Percentiles rank a stretch among this genome's conserved stretches.
phyloP scores from a whole-genome alignment of 345 rosid species.

The Eucalyptus polybractea region DNA sequence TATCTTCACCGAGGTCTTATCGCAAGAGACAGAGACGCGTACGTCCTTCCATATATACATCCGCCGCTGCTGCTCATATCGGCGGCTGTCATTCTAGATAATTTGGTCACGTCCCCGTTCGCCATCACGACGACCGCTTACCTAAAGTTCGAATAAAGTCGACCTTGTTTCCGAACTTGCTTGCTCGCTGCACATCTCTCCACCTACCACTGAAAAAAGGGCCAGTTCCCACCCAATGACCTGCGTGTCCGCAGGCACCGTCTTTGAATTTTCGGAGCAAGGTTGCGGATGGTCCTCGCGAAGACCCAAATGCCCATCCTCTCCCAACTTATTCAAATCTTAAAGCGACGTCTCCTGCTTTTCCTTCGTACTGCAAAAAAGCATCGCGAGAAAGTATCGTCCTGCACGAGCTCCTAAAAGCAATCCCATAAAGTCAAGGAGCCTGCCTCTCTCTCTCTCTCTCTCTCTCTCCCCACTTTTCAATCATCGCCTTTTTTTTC shows the following conservation, averaged over 20 bases:
- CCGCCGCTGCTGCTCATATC: background rate
- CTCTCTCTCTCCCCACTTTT: background rate
- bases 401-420: background rate
- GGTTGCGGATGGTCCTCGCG: background rate
- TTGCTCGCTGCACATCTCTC: background rate
- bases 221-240: background rate
- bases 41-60: background rate
- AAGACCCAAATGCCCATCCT: background rate
- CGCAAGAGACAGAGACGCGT: background rate
- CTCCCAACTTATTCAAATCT: background rate
- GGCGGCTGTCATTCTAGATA: background rate
- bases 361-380: background rate
- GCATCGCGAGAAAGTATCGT: background rate
- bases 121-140: background rate
- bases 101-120: background rate
- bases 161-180: background rate
- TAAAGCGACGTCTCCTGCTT: background rate
- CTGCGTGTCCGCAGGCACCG: background rate
- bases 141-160: background rate
- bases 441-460: background rate
- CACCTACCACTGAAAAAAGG: background rate
- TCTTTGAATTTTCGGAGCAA: background rate
- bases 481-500: background rate
- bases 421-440: background rate
- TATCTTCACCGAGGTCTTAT: background rate